A percentile compares a stretch with the other conserved stretches of the same genome.
These are phyloP conservation scores for Russula sp. DNA, from an alignment of 768 basidiomycete genomes.

Conservation along the genomic window DNA sequence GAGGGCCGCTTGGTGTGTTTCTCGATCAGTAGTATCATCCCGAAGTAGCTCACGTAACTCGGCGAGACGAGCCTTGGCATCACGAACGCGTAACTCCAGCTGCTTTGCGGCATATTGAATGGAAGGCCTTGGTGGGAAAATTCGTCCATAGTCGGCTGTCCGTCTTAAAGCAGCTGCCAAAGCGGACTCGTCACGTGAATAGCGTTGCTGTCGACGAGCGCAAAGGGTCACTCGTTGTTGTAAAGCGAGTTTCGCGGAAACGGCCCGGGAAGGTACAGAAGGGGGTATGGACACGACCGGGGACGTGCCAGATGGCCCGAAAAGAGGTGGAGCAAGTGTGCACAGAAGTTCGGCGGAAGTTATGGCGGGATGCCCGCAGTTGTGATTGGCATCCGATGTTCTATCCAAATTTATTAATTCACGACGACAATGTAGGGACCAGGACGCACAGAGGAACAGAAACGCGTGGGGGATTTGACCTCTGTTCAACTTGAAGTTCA, in stretches of 20 bases:
- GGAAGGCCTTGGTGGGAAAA: conserved; percentile 15
- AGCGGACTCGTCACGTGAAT: conserved; percentile 24
- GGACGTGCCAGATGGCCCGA: neutral
- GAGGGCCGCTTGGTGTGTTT: conserved; percentile 13
- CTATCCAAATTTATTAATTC: conserved; percentile 5
- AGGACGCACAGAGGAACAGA: conserved; percentile 17
- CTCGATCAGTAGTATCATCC: conserved; percentile 19
- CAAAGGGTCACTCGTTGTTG: conserved; percentile 13
- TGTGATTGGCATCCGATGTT: conserved; percentile 6
- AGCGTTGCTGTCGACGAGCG: conserved; percentile 18
- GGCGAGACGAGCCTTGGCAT: conserved; percentile 18
- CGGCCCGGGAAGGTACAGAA: neutral
- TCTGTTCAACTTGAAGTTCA: conserved; percentile 9
- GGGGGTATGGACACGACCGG: neutral
- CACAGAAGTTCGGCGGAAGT: conserved; percentile 10
- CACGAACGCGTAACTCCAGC: conserved; percentile 15
- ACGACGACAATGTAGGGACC: neutral
- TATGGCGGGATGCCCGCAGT: neutral
- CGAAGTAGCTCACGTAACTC: conserved; percentile 24
- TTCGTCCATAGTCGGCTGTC: conserved; percentile 14
- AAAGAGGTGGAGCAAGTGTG: neutral
- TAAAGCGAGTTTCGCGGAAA: neutral
- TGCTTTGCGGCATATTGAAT: conserved; percentile 14
- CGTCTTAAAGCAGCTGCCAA: conserved; percentile 11
- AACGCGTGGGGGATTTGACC: conserved; percentile 1